Evolutionary conservation across 148 eudicot species (phyloP).

Genomic region (Talinum fruticosum): DNA sequence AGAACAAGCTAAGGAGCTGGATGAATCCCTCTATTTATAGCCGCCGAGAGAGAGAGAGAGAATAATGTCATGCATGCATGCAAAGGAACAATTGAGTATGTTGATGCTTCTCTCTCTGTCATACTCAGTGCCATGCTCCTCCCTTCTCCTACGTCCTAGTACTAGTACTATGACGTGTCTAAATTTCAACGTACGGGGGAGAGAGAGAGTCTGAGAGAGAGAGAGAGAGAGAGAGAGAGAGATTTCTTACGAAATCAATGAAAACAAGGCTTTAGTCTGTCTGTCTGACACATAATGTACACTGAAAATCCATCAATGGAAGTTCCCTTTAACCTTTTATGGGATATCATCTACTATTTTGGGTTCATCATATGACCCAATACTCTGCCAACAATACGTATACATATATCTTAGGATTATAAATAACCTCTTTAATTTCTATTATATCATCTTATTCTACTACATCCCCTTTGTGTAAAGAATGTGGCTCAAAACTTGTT

Average conservation of each 20-base stretch:
- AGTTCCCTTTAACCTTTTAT: not conserved
- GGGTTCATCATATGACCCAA: not conserved
- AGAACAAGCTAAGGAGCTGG: not conserved
- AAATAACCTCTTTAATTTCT: too few species aligned
- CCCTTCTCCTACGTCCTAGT: not conserved
- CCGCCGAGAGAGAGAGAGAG: not conserved
- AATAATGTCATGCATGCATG: conserved; percentile 23
- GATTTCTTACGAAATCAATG: conserved; percentile 12
- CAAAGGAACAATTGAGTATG: conserved; percentile 33
- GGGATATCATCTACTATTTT: not conserved
- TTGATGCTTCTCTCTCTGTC: conserved; percentile 20
- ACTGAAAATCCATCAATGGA: conserved; percentile 22
- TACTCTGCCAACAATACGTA: not conserved
- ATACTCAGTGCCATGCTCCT: conserved; percentile 15
- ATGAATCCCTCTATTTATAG: conserved; percentile 23
- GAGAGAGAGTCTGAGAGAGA: not conserved
- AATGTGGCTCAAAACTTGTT: too few species aligned
- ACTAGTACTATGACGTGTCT: not conserved
- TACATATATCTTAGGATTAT: not conserved
- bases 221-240: conserved; percentile 9
- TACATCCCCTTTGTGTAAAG: too few species aligned
- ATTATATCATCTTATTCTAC: too few species aligned
- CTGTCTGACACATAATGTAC: conserved; percentile 17
- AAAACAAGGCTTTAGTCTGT: conserved; percentile 17
- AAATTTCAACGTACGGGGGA: conserved; percentile 6